These are phyloP conservation scores for Triticum urartu DNA, from an alignment of 176 grass and related monocot species.

Conservation along the genomic window DNA sequence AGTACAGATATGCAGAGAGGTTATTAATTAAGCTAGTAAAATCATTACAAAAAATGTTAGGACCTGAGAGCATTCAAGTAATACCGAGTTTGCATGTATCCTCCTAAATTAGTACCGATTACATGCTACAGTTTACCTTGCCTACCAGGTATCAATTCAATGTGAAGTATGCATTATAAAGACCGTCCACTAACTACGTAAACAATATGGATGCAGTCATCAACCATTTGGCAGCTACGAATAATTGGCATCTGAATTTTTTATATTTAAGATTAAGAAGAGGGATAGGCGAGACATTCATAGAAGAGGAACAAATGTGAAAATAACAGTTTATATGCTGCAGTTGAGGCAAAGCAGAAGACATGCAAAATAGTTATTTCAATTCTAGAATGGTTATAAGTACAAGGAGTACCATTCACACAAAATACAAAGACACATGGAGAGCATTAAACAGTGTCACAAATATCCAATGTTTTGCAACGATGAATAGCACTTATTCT, in stretches of 20 bases:
- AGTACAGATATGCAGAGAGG: not conserved
- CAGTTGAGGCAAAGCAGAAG: not conserved
- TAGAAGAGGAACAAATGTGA: not conserved
- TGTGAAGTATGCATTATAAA: not conserved
- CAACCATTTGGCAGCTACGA: not conserved
- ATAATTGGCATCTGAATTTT: not conserved
- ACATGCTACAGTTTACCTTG: not conserved
- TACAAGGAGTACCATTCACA: not conserved
- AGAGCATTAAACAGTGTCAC: not conserved
- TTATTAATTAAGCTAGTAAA: slow-evolving; percentile 19
- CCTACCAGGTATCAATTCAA: not conserved
- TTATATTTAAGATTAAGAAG: not conserved
- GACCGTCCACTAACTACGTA: not conserved
- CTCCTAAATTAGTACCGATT: not conserved
- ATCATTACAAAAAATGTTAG: not conserved
- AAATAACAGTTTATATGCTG: not conserved
- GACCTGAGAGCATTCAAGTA: not conserved
- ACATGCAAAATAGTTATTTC: not conserved
- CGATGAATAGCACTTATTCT: not conserved
- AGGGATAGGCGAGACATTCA: not conserved
- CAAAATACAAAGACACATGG: not conserved
- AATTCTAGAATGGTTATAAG: not conserved
- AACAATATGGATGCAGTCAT: not conserved
- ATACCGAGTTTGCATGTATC: not conserved
- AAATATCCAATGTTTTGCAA: not conserved